phyloP scores from a whole-genome alignment of 2,329 filamentous ascomycete species.

The Colletotrichum salicis region DNA sequence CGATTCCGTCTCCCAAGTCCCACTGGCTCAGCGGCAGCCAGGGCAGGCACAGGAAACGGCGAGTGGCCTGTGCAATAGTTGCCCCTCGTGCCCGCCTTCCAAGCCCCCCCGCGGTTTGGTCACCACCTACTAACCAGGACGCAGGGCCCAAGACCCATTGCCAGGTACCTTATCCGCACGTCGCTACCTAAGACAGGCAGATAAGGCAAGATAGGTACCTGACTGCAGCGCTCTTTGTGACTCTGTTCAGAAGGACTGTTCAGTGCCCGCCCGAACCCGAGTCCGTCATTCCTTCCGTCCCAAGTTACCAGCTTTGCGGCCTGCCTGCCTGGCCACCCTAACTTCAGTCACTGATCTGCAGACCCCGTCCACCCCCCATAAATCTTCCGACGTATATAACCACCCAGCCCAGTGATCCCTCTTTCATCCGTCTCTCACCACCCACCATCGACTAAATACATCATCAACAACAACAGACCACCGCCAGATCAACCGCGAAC shows the following conservation, averaged over 20 bases:
- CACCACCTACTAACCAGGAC: neutral
- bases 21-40: neutral
- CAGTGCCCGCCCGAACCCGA: constrained; percentile 13
- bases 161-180: too few relatives aligned
- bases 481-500: neutral
- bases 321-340: neutral
- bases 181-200: constrained; percentile 16
- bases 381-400: constrained; percentile 36
- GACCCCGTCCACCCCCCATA: constrained; percentile 30
- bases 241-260: neutral
- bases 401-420: constrained; percentile 7
- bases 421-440: constrained; percentile 36
- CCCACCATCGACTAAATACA: constrained; percentile 27
- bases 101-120: neutral
- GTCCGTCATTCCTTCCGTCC: constrained; percentile 31
- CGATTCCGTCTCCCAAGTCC: neutral
- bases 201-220: neutral
- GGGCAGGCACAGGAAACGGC: neutral
- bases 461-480: constrained; percentile 4
- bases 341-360: constrained; percentile 32
- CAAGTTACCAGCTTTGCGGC: constrained; percentile 16
- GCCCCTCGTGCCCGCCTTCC: neutral
- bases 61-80: neutral
- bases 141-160: too few relatives aligned
- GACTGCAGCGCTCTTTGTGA: neutral